Conservation (phyloP, 495 filamentous ascomycete species). For the Podospora australis region DNA sequence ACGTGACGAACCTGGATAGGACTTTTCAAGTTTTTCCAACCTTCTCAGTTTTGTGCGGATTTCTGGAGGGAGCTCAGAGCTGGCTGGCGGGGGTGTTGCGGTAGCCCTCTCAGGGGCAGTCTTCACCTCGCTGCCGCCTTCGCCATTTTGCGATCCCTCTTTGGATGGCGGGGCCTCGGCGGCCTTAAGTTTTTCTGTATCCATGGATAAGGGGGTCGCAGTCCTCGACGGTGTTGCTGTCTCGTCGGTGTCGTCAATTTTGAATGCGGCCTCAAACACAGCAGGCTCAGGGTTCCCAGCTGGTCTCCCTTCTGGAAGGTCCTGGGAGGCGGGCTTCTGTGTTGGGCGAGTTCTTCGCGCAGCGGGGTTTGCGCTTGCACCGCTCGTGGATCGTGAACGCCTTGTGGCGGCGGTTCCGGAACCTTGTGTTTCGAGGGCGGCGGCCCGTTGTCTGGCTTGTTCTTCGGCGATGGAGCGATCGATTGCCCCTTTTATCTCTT, state of each 20-base stretch:
- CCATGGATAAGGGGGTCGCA: slow-evolving; percentile 44
- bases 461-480: slow-evolving; percentile 84
- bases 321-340: slow-evolving; percentile 45
- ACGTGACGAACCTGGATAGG: slow-evolving; percentile 88
- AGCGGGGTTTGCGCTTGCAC: slow-evolving; percentile 28
- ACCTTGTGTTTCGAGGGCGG: slow-evolving; percentile 30
- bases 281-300: slow-evolving; percentile 61
- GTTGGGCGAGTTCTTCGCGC: slow-evolving; percentile 35
- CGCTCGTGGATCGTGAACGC: slow-evolving; percentile 45
- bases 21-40: slow-evolving; percentile 78
- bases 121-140: slow-evolving; percentile 1
- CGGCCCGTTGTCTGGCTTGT: slow-evolving; percentile 65
- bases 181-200: slow-evolving; percentile 22
- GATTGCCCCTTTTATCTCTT: slow-evolving; percentile 85
- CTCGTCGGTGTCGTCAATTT: slow-evolving; percentile 67
- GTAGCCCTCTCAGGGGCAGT: slow-evolving; percentile 5
- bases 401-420: slow-evolving; percentile 45
- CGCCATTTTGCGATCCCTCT: slow-evolving; percentile 3
- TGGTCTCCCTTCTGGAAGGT: slow-evolving; percentile 34
- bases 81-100: slow-evolving; percentile 10
- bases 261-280: slow-evolving; percentile 76
- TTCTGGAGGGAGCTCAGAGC: slow-evolving; percentile 65
- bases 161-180: background rate
- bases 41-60: slow-evolving; percentile 64
- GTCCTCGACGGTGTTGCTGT: slow-evolving; percentile 37